Base-by-base conservation (phyloP, 306 rosid genomes). In the Castanospermum australe region DNA sequence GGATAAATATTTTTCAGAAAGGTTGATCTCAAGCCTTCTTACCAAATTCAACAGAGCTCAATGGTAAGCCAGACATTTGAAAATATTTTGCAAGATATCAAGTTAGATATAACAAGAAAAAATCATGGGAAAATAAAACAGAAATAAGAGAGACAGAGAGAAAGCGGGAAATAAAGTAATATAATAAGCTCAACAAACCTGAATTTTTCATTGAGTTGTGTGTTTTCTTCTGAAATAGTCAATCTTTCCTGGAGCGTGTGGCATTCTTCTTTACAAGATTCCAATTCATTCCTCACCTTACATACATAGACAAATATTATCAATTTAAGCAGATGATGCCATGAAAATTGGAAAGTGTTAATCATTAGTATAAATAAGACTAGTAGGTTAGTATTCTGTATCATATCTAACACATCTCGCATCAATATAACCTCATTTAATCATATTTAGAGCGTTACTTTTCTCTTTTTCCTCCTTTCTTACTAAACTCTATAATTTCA, bases 261-360 rank as follows among this genome's bases (percentile, higher is more conserved):
- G 78, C 94, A 88, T 66, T 94, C 93, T 82, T 88, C 90, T 72
- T 77, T 83, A 80, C 71, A 76, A 24, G 89, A 87, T 59, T 90
- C 92, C 86, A 92, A 79, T 36, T 85, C 89, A 80, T 80, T 84
- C 82, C 83, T 88, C 75, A 89, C 91, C 98, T 94, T 25, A 50
- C 70, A 85, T 62, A 71, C 38, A 66, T 67, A 74, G 18, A 70
- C 64, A 66, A 60, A 50, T 55, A 47, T 22, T 67, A 71, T 76
- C 65, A 48, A 38, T 70, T 78, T 25, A 77, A 74, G 54, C 32
- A 81, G 61, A 61, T 47, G 50, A 63, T 76, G 25, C 3, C 32
- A 57, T 21, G 63, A 56, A 18, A 54, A 62, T n/a, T 8, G 20
- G 18, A 79, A 72, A 72, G 24, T n/a, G n/a, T n/a, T n/a, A n/a